Evolutionary conservation across 2,329 filamentous ascomycete species (phyloP).

Genomic region (Apiospora hydei): DNA sequence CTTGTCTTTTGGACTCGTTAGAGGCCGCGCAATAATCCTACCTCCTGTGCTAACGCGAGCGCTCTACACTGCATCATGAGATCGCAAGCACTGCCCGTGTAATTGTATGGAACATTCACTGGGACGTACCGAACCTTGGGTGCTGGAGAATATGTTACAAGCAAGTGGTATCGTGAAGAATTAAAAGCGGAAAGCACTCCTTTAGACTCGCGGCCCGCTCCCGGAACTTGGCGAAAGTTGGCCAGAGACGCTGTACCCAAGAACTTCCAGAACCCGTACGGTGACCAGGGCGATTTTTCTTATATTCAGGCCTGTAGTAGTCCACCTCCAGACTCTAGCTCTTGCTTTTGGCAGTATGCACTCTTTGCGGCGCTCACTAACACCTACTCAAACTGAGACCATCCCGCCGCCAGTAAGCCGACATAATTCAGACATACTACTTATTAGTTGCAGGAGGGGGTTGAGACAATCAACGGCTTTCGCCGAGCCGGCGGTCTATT

Average conservation of each 20-base stretch:
- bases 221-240: conserved; percentile 1
- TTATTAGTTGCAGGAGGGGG: background rate
- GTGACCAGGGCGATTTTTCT: background rate
- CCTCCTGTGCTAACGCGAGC: background rate
- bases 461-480: background rate
- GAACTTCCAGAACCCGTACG: background rate
- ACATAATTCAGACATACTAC: background rate
- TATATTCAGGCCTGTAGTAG: background rate
- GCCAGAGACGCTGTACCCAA: background rate
- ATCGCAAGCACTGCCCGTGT: background rate
- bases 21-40: background rate
- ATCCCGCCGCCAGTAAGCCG: background rate
- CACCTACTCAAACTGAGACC: background rate
- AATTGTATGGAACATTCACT: too few species aligned
- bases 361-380: background rate
- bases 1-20: background rate
- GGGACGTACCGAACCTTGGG: background rate
- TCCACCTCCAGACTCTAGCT: background rate
- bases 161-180: background rate
- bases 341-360: background rate
- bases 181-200: background rate
- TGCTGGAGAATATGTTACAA: background rate
- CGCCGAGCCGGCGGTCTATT: background rate
- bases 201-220: conserved; percentile 14
- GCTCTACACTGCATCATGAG: background rate